Conservation (phyloP, 192 early-diverging fungal species). For the Linnemannia hyalina region DNA sequence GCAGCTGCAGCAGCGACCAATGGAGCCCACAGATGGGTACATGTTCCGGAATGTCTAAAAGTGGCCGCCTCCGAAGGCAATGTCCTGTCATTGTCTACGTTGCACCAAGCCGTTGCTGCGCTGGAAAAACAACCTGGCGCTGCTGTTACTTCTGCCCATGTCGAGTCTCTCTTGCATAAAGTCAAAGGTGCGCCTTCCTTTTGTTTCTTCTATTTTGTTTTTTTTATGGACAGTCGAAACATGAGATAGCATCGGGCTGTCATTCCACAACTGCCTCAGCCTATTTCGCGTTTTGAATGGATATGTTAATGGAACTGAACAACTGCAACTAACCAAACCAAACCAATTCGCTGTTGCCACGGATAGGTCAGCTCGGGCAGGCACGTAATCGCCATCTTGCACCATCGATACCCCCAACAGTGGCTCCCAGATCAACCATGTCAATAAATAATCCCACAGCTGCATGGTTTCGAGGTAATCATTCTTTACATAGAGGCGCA, state of each 20-base stretch:
- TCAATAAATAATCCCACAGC: neutral
- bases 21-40: neutral
- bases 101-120: slow-evolving; percentile 38
- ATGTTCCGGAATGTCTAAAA: slow-evolving; percentile 48
- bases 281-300: too few relatives aligned
- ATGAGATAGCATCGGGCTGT: too few relatives aligned
- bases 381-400: slow-evolving; percentile 12
- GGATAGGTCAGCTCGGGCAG: slow-evolving; percentile 22
- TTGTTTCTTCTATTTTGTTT: neutral
- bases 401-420: neutral
- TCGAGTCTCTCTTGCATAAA: slow-evolving; percentile 30
- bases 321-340: neutral
- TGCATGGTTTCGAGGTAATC: slow-evolving; percentile 33
- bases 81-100: slow-evolving; percentile 33
- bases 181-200: slow-evolving; percentile 31
- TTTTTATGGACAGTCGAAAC: neutral
- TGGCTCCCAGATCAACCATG: neutral
- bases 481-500: neutral
- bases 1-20: neutral
- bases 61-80: slow-evolving; percentile 29
- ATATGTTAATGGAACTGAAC: neutral
- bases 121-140: slow-evolving; percentile 29
- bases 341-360: neutral
- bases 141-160: slow-evolving; percentile 33
- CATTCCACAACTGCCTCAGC: too few relatives aligned